Conservation (phyloP, 139 green algal species). For the Coccomyxa sp. region DNA sequence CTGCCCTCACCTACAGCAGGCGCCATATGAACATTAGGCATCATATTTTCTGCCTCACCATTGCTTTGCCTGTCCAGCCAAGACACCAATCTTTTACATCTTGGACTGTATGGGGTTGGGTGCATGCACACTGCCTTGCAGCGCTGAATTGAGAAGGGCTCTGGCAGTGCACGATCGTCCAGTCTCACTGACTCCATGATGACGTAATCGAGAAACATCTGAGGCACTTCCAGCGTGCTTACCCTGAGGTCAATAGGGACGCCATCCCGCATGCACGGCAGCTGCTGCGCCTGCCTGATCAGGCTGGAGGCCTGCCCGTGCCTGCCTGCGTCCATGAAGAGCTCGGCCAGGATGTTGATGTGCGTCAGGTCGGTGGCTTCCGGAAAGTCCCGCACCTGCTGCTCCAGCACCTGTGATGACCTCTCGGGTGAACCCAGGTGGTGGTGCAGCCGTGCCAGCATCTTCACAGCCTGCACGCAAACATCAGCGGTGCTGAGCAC, state of each 20-base stretch:
- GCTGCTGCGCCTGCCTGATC: constrained; percentile 43
- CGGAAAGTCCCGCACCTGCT: constrained; percentile 40
- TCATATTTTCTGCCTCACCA: no score
- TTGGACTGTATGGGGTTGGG: no score
- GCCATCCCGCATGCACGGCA: constrained; percentile 22
- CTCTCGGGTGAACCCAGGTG: constrained; percentile 30
- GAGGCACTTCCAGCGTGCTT: no score
- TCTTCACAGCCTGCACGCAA: constrained; percentile 39
- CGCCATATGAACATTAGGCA: no score
- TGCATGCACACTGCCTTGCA: no score
- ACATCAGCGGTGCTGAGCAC: no score
- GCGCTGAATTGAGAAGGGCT: no score
- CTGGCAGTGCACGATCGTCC: no score
- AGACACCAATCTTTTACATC: no score
- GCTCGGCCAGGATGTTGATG: constrained; percentile 87
- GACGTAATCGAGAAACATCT: no score
- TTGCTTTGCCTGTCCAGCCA: no score
- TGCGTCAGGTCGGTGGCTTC: constrained; percentile 61
- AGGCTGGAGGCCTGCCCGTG: constrained; percentile 41
- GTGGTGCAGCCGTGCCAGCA: constrained; percentile 67
- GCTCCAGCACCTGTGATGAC: constrained; percentile 49
- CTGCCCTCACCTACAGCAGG: constrained; percentile 34
- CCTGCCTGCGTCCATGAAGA: constrained; percentile 53
- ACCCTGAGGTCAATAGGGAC: constrained; percentile 68
- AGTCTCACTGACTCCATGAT: no score